Base-by-base conservation (phyloP, 768 basidiomycete species). In the Tricholoma flavovirens region DNA sequence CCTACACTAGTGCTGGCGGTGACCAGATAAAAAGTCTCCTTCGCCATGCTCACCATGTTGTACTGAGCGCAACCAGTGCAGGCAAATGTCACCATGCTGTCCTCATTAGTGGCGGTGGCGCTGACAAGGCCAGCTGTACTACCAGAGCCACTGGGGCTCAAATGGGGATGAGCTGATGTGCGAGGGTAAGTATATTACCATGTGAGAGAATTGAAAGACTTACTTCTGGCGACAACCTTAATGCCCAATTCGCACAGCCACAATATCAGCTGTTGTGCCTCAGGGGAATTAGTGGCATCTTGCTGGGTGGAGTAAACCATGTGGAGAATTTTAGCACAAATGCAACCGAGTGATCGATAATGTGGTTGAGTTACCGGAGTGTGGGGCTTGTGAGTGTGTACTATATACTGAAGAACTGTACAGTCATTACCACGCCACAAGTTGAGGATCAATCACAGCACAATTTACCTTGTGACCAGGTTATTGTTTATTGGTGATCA, bases 331-430 rank as follows among this genome's bases (percentile, higher is more conserved):
- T n/a, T 17, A 48, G 46, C 12, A 11, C 22, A 24, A n/a, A 12
- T 45, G 43, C 43, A 5, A 45, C 29, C 7, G 26, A 49, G 24
- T n/a, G 21, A 45, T 45, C 15, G 46, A 49, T 12, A n/a, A 49
- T 49, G 46, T 49, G 46, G 26, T 49, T 49, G 29, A 17, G 46
- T 49, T 49, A n/a, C n/a, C n/a, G n/a, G n/a, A n/a, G 9, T 3
- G n/a, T 29, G 46, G 30, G 26, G 26, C 46, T 46, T 24, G 24
- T 10, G 15, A n/a, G 15, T 14, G 10, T 46, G 17, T 49, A 49
- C 29, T 49, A 49, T 49, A 49, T 49, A 30, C 26, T 29, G 26
- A 49, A 49, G 46, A 49, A 49, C 46, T 49, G 14, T 49, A 49
- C 26, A 49, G 46, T 49, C 4, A n/a, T 49, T 49, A 49, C 46